Evolutionary conservation across 148 eudicot genomes (phyloP).

Genomic region (Fagopyrum esculentum): DNA sequence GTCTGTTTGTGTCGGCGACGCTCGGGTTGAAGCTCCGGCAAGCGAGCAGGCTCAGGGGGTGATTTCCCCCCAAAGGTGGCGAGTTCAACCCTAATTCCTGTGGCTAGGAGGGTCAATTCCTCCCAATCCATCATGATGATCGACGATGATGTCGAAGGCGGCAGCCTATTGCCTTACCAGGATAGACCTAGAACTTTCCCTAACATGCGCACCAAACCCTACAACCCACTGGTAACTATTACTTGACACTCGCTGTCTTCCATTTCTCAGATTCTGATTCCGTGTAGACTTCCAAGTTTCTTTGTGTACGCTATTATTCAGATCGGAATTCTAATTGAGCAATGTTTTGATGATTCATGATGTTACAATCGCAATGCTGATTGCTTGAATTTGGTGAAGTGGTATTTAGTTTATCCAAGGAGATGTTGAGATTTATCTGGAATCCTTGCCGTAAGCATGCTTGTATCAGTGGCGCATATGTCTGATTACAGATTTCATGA

Average conservation of each 20-base stretch:
- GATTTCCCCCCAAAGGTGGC: conserved; percentile 72
- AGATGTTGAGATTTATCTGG: not conserved
- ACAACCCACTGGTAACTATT: conserved; percentile 66
- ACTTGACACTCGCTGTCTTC: not conserved
- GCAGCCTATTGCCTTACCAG: conserved; percentile 60
- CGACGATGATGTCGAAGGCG: conserved; percentile 72
- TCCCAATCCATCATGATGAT: conserved; percentile 60
- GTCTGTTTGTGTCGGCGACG: not conserved
- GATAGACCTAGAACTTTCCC: conserved; percentile 89
- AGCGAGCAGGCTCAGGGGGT: conserved; percentile 78
- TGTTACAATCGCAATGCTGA: not conserved
- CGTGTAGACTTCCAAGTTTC: not conserved
- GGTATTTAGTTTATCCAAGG: not conserved
- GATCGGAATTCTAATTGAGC: not conserved
- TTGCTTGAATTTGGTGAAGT: not conserved
- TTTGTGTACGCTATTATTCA: not conserved
- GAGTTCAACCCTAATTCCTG: conserved; percentile 50
- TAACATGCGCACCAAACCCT: conserved; percentile 81
- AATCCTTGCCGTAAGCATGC: not conserved
- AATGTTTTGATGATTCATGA: not conserved
- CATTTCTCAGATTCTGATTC: not conserved
- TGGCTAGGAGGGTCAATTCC: conserved; percentile 71
- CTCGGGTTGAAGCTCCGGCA: conserved; percentile 33
- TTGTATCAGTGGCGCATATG: not conserved
- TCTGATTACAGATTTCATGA: not conserved